Evolutionary conservation across 176 grass and related monocot species (phyloP), one percentile per base, ranked within the genome.

Genomic region (Zea mays): DNA sequence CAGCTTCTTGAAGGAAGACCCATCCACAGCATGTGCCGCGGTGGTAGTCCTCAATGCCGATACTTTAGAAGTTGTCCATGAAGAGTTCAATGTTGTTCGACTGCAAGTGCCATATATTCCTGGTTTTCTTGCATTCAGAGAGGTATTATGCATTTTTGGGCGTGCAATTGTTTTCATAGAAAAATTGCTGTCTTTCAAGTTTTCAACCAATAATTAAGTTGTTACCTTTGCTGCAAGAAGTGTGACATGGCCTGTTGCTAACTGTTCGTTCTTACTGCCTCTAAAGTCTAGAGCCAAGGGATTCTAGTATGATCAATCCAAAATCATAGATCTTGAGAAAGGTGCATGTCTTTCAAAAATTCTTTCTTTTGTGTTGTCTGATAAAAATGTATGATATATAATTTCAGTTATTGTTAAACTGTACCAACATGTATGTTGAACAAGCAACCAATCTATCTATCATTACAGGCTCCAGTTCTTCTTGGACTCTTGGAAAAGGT

Each of bases 111-210:
- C 91, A 6, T 98, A 98, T 20, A 76, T 94, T 83, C 89, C 91
- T 13, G 89, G 91, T 40, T 98, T 98, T 76, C 95, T 98, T 86
- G 95, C 95, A 78, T 98, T 98, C 75, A 97, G 93, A 83, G 93
- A 97, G 88, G 93, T 89, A 82, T 10, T 14, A 13, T 21, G 16
- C 44, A 56, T 4, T 75, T 73, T 61, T 73, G 51, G 8, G 21
- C 0, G 0, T 35, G 9, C 16, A 5, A 10, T 81, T 82, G 0
- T 19, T 68, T 83, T 65, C 10, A 70, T 3, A 41, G 4, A 21
- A 48, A 5, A n/a, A 35, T 3, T 6, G 36, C 36, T 55, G 14
- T 13, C 5, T n/a, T n/a, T n/a, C n/a, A n/a, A n/a, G n/a, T n/a
- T 66, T 65, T 41, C 16, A 35, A n/a, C 14, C 6, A 48, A 27